Conservation (phyloP, 2,329 filamentous ascomycete genomes). For the Chrysoporthe austroafricana region DNA sequence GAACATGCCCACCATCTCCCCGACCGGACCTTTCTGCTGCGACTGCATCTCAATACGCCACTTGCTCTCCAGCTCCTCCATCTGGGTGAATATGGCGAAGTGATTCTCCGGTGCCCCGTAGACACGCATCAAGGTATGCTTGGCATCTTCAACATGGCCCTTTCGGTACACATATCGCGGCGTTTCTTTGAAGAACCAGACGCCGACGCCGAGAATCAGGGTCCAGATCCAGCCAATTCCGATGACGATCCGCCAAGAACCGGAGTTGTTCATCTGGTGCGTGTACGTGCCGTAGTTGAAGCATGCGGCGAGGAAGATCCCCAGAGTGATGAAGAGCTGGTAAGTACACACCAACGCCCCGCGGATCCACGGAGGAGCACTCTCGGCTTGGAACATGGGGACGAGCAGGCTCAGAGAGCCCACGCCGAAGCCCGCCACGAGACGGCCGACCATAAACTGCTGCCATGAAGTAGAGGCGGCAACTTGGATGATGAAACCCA, state of each 20-base stretch:
- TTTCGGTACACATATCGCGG: conserved; percentile 55
- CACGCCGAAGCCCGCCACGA: conserved; percentile 69
- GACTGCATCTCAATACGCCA: conserved; percentile 50
- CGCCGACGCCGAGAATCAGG: conserved; percentile 51
- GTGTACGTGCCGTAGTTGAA: conserved; percentile 65
- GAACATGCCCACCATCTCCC: conserved; percentile 62
- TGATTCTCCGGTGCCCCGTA: conserved; percentile 50
- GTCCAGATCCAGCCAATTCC: conserved; percentile 57
- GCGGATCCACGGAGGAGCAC: conserved; percentile 67
- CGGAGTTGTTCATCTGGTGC: conserved; percentile 49
- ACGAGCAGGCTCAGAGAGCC: conserved; percentile 67
- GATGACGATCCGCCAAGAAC: conserved; percentile 65
- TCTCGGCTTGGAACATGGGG: conserved; percentile 77
- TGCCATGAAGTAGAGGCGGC: conserved; percentile 60
- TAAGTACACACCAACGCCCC: conserved; percentile 68
- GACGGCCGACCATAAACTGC: conserved; percentile 68
- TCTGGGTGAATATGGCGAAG: conserved; percentile 50
- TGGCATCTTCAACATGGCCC: conserved; percentile 51
- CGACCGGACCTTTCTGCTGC: conserved; percentile 44
- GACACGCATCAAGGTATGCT: conserved; percentile 51
- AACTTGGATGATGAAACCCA: conserved; percentile 72
- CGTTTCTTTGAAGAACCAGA: conserved; percentile 56
- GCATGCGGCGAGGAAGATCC: conserved; percentile 63
- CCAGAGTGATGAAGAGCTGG: conserved; percentile 73
- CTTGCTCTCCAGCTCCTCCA: conserved; percentile 58